phyloP scores from a whole-genome alignment of 352 stramenopile genomes.

The Globisporangium abappressorium region DNA sequence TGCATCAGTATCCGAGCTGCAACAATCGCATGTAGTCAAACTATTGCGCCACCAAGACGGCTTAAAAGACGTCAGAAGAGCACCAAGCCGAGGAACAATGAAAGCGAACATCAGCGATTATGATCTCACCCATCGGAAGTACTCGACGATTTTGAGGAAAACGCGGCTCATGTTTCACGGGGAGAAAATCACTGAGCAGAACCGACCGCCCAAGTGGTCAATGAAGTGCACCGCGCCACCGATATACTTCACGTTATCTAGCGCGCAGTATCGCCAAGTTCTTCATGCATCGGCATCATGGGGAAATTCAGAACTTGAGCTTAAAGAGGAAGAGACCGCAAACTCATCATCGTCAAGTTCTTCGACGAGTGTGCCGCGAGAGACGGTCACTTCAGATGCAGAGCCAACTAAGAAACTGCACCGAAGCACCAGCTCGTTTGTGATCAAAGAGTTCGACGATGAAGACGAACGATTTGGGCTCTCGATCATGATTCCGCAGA shows the following conservation, averaged over 20 bases:
- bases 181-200: constrained; percentile 40
- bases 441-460: constrained; percentile 38
- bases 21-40: not conserved
- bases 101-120: constrained; percentile 28
- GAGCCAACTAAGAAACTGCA: not conserved
- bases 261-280: constrained; percentile 64
- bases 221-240: constrained; percentile 67
- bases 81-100: constrained; percentile 6
- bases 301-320: constrained; percentile 24
- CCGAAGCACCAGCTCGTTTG: constrained; percentile 18
- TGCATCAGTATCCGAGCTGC: not conserved
- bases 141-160: constrained; percentile 57
- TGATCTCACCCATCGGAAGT: constrained; percentile 38
- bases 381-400: not conserved
- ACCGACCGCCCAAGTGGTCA: constrained; percentile 47
- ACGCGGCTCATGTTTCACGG: constrained; percentile 63
- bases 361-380: too few relatives aligned
- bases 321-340: not conserved
- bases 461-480: constrained; percentile 63
- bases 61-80: constrained; percentile 16
- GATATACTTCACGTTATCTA: constrained; percentile 70
- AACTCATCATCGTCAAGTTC: too few relatives aligned
- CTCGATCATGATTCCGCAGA: constrained; percentile 61
- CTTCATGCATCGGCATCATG: constrained; percentile 59
- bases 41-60: constrained; percentile 15